phyloP scores from a whole-genome alignment of 2,329 filamentous ascomycete genomes.

The Epichloe sp. region DNA sequence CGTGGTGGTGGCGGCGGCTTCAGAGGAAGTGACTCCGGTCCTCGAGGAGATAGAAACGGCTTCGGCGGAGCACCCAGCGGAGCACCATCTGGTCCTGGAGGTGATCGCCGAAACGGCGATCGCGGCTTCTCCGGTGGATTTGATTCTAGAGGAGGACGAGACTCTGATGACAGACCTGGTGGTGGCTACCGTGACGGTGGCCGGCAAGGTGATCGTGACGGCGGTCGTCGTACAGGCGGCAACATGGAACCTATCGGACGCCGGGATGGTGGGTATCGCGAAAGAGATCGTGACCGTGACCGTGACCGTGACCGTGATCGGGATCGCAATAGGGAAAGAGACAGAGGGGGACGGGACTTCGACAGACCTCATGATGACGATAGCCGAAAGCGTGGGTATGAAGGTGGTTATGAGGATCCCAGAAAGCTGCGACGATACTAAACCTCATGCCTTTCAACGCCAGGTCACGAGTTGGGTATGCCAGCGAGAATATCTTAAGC shows the following conservation, averaged over 20 bases:
- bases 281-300: conserved; percentile 39
- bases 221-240: conserved; percentile 48
- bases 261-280: conserved; percentile 43
- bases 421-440: conserved; percentile 53
- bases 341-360: conserved; percentile 20
- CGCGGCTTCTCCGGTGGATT: conserved; percentile 34
- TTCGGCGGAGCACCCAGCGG: conserved; percentile 35
- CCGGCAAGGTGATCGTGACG: conserved; percentile 23
- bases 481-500: neutral
- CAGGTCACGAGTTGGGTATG: neutral
- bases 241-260: conserved; percentile 75
- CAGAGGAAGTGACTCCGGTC: conserved; percentile 27
- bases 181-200: conserved; percentile 30
- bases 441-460: conserved; percentile 6
- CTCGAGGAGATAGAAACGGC: conserved; percentile 29
- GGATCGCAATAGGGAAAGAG: conserved; percentile 24
- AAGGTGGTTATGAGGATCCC: conserved; percentile 69
- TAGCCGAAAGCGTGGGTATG: conserved; percentile 56
- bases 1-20: conserved; percentile 44
- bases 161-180: conserved; percentile 43
- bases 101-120: conserved; percentile 30
- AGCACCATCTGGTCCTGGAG: conserved; percentile 48
- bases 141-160: conserved; percentile 40
- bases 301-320: conserved; percentile 24
- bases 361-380: conserved; percentile 46